Evolutionary conservation across 768 basidiomycete species (phyloP), one percentile per base, ranked within the genome.

Genomic region (Suillus cothurnatus): DNA sequence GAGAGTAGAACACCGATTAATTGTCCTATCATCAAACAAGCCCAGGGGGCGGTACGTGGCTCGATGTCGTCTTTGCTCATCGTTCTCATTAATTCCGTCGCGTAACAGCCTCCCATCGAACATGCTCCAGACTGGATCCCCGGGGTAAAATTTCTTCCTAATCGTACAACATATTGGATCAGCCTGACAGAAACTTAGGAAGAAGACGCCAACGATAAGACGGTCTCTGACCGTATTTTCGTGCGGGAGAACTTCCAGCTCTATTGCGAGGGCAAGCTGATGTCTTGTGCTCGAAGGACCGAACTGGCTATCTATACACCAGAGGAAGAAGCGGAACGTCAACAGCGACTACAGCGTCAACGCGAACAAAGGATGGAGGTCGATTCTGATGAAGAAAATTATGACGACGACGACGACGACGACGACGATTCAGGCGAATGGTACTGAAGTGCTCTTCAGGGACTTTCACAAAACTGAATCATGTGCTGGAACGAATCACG

Each of bases 231-330:
- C 6, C 69, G 70, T 17, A 43, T 77, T 28, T 73, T 70, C 21
- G 64, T 69, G 11, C 32, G 45, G 11, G 65, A 71, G 9, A 71
- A 70, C 34, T 77, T 77, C 47, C 63, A 61, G 60, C 67, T 67
- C 14, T 77, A 71, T 36, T 71, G 71, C 55, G 47, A 71, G 39
- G 70, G 73, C 61, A 70, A 69, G 38, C 15, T 76, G 21, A 66
- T 62, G 9, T 76, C 74, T 8, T 59, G 55, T 21, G 45, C 71
- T 21, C 68, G 71, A 43, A 71, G 66, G 62, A 70, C 62, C 5
- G 67, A 61, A 47, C 70, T 74, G 28, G 69, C 68, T 4, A 71
- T 77, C 14, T 70, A 70, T 32, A 69, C 72, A 36, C 19, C 1
- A 8, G 50, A 71, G 38, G 73, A 76, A 53, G 67, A 61, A n/a